A percentile compares a stretch with the other conserved stretches of the same genome.
These are phyloP conservation scores for Ceratocystis harringtonii DNA, from an alignment of 2,329 filamentous ascomycete genomes.

Conservation along the genomic window DNA sequence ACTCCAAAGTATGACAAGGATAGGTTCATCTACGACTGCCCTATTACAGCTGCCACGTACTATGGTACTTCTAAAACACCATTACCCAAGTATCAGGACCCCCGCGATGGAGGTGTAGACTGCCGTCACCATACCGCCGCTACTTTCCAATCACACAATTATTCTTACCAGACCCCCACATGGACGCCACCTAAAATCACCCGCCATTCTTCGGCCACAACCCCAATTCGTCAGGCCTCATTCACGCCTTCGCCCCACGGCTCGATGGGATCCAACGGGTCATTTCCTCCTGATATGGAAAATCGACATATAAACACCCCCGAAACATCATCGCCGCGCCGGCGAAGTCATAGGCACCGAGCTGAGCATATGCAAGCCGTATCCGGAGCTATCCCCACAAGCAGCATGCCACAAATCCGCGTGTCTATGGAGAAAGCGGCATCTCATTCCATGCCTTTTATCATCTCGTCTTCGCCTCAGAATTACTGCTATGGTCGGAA, in stretches of 20 bases:
- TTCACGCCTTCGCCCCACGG: constrained; percentile 9
- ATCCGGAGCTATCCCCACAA: background rate
- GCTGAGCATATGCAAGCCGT: constrained; percentile 3
- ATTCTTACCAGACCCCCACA: background rate
- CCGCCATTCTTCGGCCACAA: constrained; percentile 8
- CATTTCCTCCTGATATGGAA: constrained; percentile 8
- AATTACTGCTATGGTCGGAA: background rate
- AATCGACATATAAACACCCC: background rate
- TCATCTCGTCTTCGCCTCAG: constrained; percentile 10
- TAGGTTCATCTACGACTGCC: background rate
- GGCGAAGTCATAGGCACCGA: background rate
- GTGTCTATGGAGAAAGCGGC: constrained; percentile 6
- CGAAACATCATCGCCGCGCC: constrained; percentile 6
- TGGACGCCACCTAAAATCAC: constrained; percentile 10
- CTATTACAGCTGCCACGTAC: background rate
- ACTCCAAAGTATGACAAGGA: background rate
- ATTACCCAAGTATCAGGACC: background rate
- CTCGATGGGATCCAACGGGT: background rate
- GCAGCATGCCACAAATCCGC: constrained; percentile 8
- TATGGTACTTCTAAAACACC: background rate
- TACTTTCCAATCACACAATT: background rate
- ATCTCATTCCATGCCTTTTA: background rate
- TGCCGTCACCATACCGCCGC: background rate
- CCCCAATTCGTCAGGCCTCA: constrained; percentile 6
- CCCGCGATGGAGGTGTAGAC: background rate